Conservation (phyloP, 2,329 filamentous ascomycete genomes). For the Fusarium beomiforme region DNA sequence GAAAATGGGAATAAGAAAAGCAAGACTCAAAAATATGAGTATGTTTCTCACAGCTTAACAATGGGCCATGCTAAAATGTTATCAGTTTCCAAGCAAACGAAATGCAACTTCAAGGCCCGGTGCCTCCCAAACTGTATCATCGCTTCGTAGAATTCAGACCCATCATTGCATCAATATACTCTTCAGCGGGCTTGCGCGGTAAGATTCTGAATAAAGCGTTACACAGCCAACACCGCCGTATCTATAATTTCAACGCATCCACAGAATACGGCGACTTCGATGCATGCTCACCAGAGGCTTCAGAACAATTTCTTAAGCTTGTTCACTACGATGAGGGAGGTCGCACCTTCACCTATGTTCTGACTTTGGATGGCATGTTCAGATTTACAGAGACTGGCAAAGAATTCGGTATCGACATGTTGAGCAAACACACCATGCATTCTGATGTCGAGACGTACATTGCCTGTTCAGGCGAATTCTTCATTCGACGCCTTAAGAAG, state of each 20-base stretch:
- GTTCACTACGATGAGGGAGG: constrained; percentile 87
- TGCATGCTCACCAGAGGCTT: constrained; percentile 74
- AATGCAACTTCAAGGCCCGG: constrained; percentile 85
- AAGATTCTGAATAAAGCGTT: constrained; percentile 84
- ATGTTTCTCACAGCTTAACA: too few species aligned
- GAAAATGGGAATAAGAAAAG: constrained; percentile 54
- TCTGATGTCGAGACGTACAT: constrained; percentile 92
- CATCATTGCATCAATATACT: constrained; percentile 91
- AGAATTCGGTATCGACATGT: constrained; percentile 91
- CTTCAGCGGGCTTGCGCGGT: constrained; percentile 78
- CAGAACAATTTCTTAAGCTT: constrained; percentile 84
- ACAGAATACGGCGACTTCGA: constrained; percentile 78
- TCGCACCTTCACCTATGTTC: constrained; percentile 89
- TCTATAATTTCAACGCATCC: constrained; percentile 86
- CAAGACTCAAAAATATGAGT: constrained; percentile 80
- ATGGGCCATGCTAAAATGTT: constrained; percentile 13
- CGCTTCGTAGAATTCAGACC: constrained; percentile 93
- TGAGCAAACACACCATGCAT: constrained; percentile 98
- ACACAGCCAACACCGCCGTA: constrained; percentile 86
- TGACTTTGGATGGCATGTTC: constrained; percentile 86
- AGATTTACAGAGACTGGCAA: constrained; percentile 96
- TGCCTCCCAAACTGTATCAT: constrained; percentile 84
- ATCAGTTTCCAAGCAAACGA: constrained; percentile 90
- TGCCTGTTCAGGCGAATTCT: constrained; percentile 93
- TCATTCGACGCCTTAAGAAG: constrained; percentile 75